Percentiles rank a stretch among this genome's conserved stretches.
Evolutionary conservation across 1,284 basidiomycete species (phyloP).

Genomic region (Cystobasidium pallidum): DNA sequence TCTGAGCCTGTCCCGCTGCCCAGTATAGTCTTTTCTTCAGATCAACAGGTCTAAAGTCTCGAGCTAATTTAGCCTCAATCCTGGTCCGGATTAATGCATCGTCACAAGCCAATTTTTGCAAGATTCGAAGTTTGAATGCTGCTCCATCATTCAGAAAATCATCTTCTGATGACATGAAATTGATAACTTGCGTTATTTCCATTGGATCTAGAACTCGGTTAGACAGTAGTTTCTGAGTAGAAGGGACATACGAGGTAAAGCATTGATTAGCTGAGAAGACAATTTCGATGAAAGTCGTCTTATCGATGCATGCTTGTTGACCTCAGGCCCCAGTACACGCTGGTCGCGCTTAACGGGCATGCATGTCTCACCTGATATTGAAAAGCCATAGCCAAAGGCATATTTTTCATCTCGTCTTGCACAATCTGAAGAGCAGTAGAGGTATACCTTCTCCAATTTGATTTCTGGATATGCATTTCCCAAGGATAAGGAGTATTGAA

Average conservation of each 20-base stretch:
- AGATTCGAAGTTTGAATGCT: not conserved
- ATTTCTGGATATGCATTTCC: slow-evolving; percentile 11
- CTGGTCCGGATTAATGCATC: slow-evolving; percentile 4
- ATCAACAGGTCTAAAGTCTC: slow-evolving; percentile 13
- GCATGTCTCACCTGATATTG: slow-evolving; percentile 19
- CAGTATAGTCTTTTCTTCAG: slow-evolving; percentile 6
- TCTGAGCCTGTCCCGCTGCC: not conserved
- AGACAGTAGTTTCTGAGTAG: slow-evolving; percentile 13
- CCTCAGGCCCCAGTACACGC: no score
- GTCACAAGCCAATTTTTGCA: not conserved
- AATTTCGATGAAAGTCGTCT: no score
- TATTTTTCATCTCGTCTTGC: not conserved
- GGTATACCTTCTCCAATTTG: slow-evolving; percentile 12
- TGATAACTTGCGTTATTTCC: slow-evolving; percentile 4
- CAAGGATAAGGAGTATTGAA: slow-evolving; percentile 17
- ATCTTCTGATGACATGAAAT: slow-evolving; percentile 14
- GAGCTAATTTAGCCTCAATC: slow-evolving; percentile 4
- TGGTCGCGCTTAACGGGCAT: no score
- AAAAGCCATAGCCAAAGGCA: slow-evolving; percentile 18
- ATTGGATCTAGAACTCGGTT: slow-evolving; percentile 18
- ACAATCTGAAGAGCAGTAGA: not conserved
- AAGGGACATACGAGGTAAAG: no score
- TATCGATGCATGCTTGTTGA: no score
- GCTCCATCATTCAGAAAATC: slow-evolving; percentile 13
- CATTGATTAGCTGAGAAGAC: not conserved